Conservation (phyloP, 129 eudicot genomes). For the Tanacetum coccineum region DNA sequence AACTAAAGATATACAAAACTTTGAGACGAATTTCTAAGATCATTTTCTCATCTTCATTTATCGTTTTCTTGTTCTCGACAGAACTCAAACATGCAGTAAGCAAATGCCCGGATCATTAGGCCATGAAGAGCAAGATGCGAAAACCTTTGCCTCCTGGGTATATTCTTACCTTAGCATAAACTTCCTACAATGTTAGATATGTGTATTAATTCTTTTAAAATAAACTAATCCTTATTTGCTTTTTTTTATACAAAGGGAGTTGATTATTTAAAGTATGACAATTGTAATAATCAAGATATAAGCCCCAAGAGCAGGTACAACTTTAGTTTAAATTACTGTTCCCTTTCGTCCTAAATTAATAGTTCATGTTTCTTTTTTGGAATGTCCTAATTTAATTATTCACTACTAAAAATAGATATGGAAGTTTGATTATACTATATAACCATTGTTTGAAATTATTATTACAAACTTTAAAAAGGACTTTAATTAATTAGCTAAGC, state of each 20-base stretch:
- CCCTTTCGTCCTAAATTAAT: too few relatives aligned
- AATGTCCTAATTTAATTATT: too few relatives aligned
- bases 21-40: background rate
- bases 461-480: too few relatives aligned
- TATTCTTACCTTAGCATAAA: background rate
- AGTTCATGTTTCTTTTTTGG: too few relatives aligned
- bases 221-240: background rate
- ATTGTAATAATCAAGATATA: slow-evolving; percentile 53
- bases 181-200: background rate
- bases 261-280: slow-evolving; percentile 89
- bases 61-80: slow-evolving; percentile 23
- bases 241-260: slow-evolving; percentile 42
- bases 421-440: too few relatives aligned
- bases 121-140: slow-evolving; percentile 88
- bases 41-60: slow-evolving; percentile 1
- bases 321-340: too few relatives aligned
- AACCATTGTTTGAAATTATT: too few relatives aligned
- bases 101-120: slow-evolving; percentile 93
- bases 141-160: slow-evolving; percentile 96
- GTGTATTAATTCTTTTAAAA: background rate
- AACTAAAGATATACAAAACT: slow-evolving; percentile 5
- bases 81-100: slow-evolving; percentile 72
- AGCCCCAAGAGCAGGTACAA: slow-evolving; percentile 60
- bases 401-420: too few relatives aligned
- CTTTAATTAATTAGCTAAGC: too few relatives aligned